Evolutionary conservation across 139 green algal species (phyloP).

Genomic region (Closterium sp.): DNA sequence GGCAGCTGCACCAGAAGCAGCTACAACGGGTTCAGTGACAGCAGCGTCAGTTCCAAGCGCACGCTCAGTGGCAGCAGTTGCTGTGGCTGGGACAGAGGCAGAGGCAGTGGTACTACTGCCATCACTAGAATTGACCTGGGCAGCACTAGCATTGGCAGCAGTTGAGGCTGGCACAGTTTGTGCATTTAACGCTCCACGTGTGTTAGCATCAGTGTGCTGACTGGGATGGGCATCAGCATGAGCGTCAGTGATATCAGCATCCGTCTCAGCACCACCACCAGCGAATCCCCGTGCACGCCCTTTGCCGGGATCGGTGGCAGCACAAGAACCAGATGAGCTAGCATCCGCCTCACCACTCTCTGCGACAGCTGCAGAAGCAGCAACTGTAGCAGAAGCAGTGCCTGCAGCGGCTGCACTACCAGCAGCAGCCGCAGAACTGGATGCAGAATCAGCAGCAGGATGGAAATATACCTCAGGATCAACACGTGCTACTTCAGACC

Average conservation of each 20-base stretch:
- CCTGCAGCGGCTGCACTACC: neutral
- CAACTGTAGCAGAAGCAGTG: neutral
- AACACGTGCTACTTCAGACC: neutral
- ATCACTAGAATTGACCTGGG: neutral
- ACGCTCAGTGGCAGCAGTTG: neutral
- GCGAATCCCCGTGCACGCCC: no score
- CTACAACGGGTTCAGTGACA: no score
- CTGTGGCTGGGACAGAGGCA: conserved; percentile 1
- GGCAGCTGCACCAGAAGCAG: no score
- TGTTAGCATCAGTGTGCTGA: neutral
- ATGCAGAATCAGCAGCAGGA: neutral
- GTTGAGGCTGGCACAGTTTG: neutral
- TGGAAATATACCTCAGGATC: neutral
- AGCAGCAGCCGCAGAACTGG: no score
- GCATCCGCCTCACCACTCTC: neutral
- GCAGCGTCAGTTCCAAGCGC: no score
- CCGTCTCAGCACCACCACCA: neutral
- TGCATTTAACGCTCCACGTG: neutral
- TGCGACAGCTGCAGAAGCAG: neutral
- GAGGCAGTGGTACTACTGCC: neutral
- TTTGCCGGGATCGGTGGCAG: neutral
- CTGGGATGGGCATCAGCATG: neutral
- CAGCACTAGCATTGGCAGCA: neutral
- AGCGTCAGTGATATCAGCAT: neutral
- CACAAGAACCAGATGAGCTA: neutral